Conservation (phyloP, 257 asterid genomes). For the Solanum ossicruentum region DNA sequence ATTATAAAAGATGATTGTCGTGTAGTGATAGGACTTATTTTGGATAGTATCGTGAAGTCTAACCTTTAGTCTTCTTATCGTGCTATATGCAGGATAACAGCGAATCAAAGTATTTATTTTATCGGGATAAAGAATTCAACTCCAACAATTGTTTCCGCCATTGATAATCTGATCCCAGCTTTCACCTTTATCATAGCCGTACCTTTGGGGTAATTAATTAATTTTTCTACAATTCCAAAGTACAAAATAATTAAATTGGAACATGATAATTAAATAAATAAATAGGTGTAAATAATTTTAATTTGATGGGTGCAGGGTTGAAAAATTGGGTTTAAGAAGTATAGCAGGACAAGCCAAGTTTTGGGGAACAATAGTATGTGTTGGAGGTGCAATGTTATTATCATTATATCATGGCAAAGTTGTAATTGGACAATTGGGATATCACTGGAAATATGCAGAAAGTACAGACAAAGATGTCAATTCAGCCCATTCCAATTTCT, state of each 20-base stretch:
- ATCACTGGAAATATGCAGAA: constrained; percentile 65
- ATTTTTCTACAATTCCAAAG: neutral
- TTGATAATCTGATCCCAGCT: constrained; percentile 65
- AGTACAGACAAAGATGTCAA: neutral
- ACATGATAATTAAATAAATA: neutral
- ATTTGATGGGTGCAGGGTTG: constrained; percentile 25
- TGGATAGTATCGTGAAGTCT: neutral
- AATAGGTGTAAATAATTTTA: neutral
- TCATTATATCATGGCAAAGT: constrained; percentile 60
- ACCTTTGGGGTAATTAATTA: constrained; percentile 47
- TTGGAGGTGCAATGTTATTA: constrained; percentile 64
- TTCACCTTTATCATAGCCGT: constrained; percentile 67
- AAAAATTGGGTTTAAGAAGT: constrained; percentile 40
- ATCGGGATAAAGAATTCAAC: constrained; percentile 75
- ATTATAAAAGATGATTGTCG: neutral
- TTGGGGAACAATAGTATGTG: constrained; percentile 55
- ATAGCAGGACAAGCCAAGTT: constrained; percentile 60
- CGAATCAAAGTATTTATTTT: constrained; percentile 69
- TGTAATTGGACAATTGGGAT: constrained; percentile 31
- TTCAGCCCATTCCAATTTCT: constrained; percentile 23
- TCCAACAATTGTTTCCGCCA: constrained; percentile 84
- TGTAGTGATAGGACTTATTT: neutral
- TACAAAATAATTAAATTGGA: too few relatives aligned
- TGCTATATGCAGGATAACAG: constrained; percentile 40
- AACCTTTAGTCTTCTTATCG: neutral